Conservation (phyloP, 768 basidiomycete genomes). For the Fomitopsis pulvina region DNA sequence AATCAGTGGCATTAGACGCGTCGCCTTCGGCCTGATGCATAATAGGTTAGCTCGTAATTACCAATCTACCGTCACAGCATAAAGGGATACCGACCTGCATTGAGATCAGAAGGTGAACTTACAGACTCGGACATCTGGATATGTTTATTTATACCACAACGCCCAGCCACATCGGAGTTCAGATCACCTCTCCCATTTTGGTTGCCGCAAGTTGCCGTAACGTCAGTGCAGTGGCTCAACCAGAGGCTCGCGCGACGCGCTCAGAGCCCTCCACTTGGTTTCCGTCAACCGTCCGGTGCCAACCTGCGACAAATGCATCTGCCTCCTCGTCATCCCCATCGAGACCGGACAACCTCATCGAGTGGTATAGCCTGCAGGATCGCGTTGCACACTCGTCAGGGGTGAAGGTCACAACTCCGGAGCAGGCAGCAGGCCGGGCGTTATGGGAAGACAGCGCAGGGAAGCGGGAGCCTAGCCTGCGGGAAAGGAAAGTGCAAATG, state of each 20-base stretch:
- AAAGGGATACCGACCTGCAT: no score
- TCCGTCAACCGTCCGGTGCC: constrained; percentile 21
- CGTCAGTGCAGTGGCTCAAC: no score
- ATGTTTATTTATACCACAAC: no score
- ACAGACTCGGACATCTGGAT: no score
- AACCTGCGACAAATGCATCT: neutral
- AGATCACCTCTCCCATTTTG: no score
- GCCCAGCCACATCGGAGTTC: no score
- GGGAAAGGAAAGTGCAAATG: constrained; percentile 81
- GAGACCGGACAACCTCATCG: constrained; percentile 48
- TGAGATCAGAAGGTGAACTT: no score
- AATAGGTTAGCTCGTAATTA: no score
- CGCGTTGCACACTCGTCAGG: constrained; percentile 26
- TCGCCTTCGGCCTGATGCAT: neutral
- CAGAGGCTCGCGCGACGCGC: no score
- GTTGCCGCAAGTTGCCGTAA: no score
- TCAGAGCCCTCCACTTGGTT: no score
- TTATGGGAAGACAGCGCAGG: constrained; percentile 75
- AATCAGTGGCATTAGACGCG: constrained; percentile 37
- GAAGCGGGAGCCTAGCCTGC: constrained; percentile 70
- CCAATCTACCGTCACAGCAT: no score
- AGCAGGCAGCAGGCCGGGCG: constrained; percentile 54
- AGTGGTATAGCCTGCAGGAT: constrained; percentile 60
- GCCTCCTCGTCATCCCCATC: constrained; percentile 1
- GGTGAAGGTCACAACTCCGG: constrained; percentile 22